Conservation (phyloP, 495 filamentous ascomycete genomes). For the Podospora conica region DNA sequence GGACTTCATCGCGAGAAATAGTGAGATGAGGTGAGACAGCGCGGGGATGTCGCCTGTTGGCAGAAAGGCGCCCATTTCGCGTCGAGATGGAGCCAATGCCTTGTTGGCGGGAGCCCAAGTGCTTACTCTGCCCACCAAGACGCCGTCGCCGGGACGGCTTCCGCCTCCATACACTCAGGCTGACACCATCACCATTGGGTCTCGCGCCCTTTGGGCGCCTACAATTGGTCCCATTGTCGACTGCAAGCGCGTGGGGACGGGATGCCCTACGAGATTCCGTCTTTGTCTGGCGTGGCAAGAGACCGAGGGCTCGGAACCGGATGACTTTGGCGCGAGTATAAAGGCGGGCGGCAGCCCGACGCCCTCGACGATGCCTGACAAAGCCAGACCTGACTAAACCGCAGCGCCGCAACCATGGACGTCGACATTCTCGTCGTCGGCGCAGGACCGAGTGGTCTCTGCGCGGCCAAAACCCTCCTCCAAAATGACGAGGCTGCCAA, state of each 20-base stretch:
- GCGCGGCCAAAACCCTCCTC: slow-evolving; percentile 64
- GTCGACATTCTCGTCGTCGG: slow-evolving; percentile 39
- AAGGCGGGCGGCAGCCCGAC: not conserved
- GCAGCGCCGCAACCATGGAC: not conserved
- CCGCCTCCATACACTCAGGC: not conserved
- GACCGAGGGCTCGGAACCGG: not conserved
- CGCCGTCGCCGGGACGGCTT: not conserved
- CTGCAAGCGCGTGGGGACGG: not conserved
- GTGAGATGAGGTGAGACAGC: not conserved
- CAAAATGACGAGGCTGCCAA: slow-evolving; percentile 29
- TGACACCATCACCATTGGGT: not conserved
- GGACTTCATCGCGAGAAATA: not conserved
- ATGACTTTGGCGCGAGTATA: not conserved
- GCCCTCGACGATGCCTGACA: not conserved
- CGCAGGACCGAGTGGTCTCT: slow-evolving; percentile 65
- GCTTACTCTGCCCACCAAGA: not conserved
- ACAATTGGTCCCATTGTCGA: not conserved
- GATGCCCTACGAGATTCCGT: not conserved
- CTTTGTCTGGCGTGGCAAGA: not conserved
- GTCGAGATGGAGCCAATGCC: not conserved
- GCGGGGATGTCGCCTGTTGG: not conserved
- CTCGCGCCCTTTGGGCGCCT: not conserved
- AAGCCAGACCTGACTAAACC: no score
- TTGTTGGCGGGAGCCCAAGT: not conserved
- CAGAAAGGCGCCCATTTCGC: not conserved